phyloP scores from a whole-genome alignment of 345 rosid genomes.

The Salix viminalis region DNA sequence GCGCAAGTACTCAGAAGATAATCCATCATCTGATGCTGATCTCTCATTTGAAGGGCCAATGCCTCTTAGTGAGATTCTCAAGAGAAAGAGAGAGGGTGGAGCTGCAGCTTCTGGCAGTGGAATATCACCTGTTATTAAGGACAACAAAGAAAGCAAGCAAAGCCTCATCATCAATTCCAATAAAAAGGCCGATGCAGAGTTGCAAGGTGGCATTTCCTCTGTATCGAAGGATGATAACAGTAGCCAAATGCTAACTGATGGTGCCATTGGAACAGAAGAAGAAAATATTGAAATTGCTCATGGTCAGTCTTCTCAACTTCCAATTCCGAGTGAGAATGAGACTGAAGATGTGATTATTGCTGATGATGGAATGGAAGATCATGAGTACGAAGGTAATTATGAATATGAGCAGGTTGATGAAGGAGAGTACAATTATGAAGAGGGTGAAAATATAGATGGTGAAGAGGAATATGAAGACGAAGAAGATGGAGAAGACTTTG shows the following conservation, averaged over 20 bases:
- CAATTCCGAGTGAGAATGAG: conserved; percentile 27
- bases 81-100: conserved; percentile 64
- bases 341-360: conserved; percentile 35
- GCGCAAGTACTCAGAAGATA: conserved; percentile 43
- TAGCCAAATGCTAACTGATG: conserved; percentile 1
- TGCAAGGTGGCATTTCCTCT: conserved; percentile 4
- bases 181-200: background rate
- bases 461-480: conserved; percentile 43
- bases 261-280: conserved; percentile 15
- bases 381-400: conserved; percentile 42
- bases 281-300: conserved; percentile 30
- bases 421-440: conserved; percentile 64
- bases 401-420: conserved; percentile 39
- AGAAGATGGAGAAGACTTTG: conserved; percentile 63
- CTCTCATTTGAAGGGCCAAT: conserved; percentile 74
- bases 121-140: conserved; percentile 14
- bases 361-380: conserved; percentile 46
- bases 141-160: conserved; percentile 11
- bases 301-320: conserved; percentile 26
- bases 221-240: conserved; percentile 24
- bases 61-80: conserved; percentile 82
- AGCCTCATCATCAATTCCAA: conserved; percentile 3
- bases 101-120: conserved; percentile 32
- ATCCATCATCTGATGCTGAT: conserved; percentile 41
- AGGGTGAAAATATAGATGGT: conserved; percentile 54